Evolutionary conservation across 768 basidiomycete genomes (phyloP).

Genomic region (Russula ochroleuca): DNA sequence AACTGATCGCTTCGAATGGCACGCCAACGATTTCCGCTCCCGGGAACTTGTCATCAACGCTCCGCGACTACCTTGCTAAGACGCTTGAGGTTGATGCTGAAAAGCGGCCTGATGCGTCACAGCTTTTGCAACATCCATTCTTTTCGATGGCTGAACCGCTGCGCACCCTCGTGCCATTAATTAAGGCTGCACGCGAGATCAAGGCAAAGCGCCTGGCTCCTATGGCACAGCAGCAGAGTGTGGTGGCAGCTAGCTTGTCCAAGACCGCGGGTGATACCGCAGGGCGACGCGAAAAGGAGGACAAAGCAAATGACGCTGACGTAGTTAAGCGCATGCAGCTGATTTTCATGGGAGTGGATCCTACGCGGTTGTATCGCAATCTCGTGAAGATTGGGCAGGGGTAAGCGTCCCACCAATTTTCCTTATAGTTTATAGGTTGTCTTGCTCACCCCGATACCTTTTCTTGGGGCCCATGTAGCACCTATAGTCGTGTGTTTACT

Average conservation of each 20-base stretch:
- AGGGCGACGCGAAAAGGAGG: conserved; percentile 47
- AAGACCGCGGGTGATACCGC: conserved; percentile 77
- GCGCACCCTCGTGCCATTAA: conserved; percentile 81
- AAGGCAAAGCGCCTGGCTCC: conserved; percentile 35
- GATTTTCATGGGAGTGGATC: conserved; percentile 97
- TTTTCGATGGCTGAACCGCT: conserved; percentile 85
- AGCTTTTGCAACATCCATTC: conserved; percentile 82
- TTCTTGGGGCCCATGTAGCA: conserved; percentile 44
- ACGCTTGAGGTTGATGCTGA: conserved; percentile 96
- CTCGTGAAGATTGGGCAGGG: conserved; percentile 98
- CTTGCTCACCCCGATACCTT: neutral
- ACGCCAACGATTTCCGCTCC: conserved; percentile 96
- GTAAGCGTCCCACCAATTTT: conserved; percentile 53
- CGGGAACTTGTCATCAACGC: conserved; percentile 64
- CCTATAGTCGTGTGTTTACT: conserved; percentile 96
- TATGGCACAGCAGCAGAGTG: conserved; percentile 50
- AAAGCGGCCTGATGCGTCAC: conserved; percentile 81
- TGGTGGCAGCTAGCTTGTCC: conserved; percentile 60
- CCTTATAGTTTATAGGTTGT: neutral
- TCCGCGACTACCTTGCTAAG: conserved; percentile 85
- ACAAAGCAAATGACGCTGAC: conserved; percentile 78
- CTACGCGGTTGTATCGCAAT: conserved; percentile 86
- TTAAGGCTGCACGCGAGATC: conserved; percentile 88
- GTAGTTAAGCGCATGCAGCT: conserved; percentile 86
- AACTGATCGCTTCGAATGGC: conserved; percentile 97